Evolutionary conservation across 2,329 filamentous ascomycete species (phyloP).

Genomic region (Neonectria magnoliae): DNA sequence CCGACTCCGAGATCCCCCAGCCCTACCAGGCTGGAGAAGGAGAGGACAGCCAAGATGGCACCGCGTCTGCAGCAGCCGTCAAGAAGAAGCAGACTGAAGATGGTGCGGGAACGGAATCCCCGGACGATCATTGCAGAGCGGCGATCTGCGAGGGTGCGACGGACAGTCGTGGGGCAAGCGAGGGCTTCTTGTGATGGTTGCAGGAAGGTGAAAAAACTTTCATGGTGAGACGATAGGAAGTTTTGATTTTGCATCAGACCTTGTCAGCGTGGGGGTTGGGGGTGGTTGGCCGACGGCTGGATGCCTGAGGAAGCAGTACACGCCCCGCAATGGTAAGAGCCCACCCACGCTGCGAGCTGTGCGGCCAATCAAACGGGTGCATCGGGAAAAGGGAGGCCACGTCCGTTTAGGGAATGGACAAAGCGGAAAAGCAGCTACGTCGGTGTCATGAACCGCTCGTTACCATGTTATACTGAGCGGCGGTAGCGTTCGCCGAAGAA

Average conservation of each 20-base stretch:
- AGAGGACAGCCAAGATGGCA: neutral
- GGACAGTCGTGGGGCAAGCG: slow-evolving; percentile 33
- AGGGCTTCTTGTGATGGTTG: slow-evolving; percentile 38
- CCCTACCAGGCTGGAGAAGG: neutral
- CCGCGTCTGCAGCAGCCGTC: slow-evolving; percentile 1
- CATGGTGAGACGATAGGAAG: slow-evolving; percentile 34
- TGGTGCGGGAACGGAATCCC: slow-evolving; percentile 11
- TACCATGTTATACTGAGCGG: slow-evolving; percentile 38
- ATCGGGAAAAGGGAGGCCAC: slow-evolving; percentile 2
- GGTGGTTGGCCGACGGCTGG: slow-evolving; percentile 21
- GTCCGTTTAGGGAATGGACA: slow-evolving; percentile 1
- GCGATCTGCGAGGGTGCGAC: slow-evolving; percentile 34
- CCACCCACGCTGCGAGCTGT: neutral
- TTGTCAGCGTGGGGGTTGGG: slow-evolving; percentile 42
- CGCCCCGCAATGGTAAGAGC: slow-evolving; percentile 25
- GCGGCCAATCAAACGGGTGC: slow-evolving; percentile 10
- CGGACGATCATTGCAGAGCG: slow-evolving; percentile 17
- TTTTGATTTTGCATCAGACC: slow-evolving; percentile 43
- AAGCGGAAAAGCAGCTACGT: slow-evolving; percentile 11
- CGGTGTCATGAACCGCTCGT: slow-evolving; percentile 33
- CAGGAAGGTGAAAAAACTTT: slow-evolving; percentile 31
- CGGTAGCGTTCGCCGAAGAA: slow-evolving; percentile 23
- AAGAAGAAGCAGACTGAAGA: slow-evolving; percentile 1
- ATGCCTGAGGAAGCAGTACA: slow-evolving; percentile 24
- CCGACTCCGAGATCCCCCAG: slow-evolving; percentile 16